phyloP scores from a whole-genome alignment of 2,329 filamentous ascomycete genomes.

The Tolypocladium pustulatum region DNA sequence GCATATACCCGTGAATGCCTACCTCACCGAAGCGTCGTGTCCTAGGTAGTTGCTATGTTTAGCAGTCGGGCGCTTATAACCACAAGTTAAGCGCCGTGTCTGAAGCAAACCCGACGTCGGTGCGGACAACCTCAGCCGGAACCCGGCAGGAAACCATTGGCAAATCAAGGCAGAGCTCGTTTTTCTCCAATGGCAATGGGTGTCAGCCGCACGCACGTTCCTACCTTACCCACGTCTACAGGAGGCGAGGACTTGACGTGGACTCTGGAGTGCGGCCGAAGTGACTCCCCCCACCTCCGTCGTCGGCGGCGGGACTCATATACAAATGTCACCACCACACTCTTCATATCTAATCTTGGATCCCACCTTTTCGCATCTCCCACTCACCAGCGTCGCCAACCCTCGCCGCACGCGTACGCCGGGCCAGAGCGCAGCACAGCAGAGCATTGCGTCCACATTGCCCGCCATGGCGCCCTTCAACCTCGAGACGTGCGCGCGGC shows the following conservation, averaged over 20 bases:
- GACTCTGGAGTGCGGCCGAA: not conserved
- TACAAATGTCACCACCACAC: not conserved
- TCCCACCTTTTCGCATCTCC: not conserved
- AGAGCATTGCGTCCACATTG: not conserved
- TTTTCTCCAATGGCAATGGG: not conserved
- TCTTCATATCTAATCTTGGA: not conserved
- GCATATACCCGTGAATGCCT: too few relatives aligned
- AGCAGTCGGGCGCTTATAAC: too few relatives aligned
- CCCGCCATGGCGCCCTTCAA: constrained; percentile 53
- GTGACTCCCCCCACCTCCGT: not conserved
- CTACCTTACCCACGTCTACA: not conserved
- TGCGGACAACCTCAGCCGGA: not conserved
- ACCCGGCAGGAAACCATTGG: not conserved
- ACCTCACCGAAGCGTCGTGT: too few relatives aligned
- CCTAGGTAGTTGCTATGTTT: too few relatives aligned
- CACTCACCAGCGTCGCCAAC: not conserved
- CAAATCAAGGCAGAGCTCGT: not conserved
- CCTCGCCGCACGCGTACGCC: not conserved
- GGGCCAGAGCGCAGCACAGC: not conserved
- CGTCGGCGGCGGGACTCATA: not conserved
- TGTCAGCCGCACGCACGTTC: not conserved
- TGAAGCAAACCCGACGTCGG: not conserved
- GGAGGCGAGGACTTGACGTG: not conserved
- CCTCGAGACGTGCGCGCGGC: constrained; percentile 61
- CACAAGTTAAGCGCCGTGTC: not conserved